phyloP scores from a whole-genome alignment of 352 stramenopile genomes.

The Globisporangium viniferum region DNA sequence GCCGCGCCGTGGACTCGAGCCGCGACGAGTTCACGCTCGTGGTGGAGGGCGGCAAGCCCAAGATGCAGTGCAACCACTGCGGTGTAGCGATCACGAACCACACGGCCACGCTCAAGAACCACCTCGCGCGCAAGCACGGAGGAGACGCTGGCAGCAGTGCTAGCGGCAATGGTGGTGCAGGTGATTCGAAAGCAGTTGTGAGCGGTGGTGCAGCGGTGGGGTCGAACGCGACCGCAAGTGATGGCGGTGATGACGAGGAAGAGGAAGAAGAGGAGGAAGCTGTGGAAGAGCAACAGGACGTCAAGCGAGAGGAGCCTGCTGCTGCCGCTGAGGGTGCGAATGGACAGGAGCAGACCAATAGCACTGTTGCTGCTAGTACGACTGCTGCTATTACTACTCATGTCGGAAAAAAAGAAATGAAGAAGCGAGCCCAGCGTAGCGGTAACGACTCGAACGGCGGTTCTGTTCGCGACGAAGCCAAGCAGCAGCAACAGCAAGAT shows the following conservation, averaged over 20 bases:
- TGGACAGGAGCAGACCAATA: background rate
- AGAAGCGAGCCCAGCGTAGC: conserved; percentile 9
- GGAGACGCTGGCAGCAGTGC: background rate
- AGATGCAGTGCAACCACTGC: conserved; percentile 23
- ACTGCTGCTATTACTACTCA: background rate
- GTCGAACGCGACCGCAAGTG: background rate
- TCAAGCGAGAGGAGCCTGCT: background rate
- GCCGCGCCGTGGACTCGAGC: conserved; percentile 11
- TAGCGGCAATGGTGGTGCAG: background rate
- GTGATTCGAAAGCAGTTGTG: background rate
- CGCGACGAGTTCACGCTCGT: conserved; percentile 22
- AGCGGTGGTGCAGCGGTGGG: background rate
- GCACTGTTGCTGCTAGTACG: background rate
- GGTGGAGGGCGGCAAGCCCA: conserved; percentile 15
- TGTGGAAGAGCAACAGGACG: background rate
- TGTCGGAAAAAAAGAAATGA: background rate
- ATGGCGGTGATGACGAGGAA: background rate
- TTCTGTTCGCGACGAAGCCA: background rate
- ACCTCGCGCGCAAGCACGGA: conserved; percentile 18
- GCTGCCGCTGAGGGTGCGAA: background rate
- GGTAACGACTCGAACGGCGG: background rate
- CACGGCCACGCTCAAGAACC: conserved; percentile 21
- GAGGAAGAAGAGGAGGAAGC: background rate
- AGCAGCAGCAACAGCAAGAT: background rate
- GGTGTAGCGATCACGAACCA: conserved; percentile 17